Percentiles rank a stretch among this genome's conserved stretches.
These are phyloP conservation scores for Hypholoma fasciculare DNA, from an alignment of 768 basidiomycete genomes.

Conservation along the genomic window DNA sequence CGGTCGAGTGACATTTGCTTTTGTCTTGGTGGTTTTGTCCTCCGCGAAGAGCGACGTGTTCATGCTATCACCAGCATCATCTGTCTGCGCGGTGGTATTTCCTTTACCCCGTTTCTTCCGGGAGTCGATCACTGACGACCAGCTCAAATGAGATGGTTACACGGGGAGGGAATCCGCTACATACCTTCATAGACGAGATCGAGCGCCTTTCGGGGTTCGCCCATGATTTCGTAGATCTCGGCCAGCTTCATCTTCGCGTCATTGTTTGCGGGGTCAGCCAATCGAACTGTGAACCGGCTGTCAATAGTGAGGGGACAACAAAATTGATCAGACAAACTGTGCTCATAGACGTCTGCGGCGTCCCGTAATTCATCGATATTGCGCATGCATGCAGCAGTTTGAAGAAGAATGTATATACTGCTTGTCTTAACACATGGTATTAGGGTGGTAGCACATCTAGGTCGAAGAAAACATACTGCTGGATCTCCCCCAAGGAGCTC, in stretches of 20 bases:
- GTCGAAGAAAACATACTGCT: constrained; percentile 46
- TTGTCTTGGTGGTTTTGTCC: constrained; percentile 40
- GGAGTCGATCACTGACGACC: constrained; percentile 53
- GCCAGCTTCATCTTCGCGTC: constrained; percentile 91
- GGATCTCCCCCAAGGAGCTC: constrained; percentile 75
- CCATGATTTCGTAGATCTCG: constrained; percentile 83
- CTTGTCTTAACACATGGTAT: constrained; percentile 54
- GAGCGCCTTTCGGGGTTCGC: constrained; percentile 78
- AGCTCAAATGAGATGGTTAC: not conserved
- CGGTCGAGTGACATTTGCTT: constrained; percentile 33
- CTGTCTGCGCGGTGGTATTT: constrained; percentile 6
- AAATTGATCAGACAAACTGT: constrained; percentile 48
- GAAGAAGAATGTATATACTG: constrained; percentile 66
- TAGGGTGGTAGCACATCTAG: not conserved
- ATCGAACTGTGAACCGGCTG: constrained; percentile 53
- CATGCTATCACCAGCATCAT: constrained; percentile 14
- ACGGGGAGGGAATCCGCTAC: constrained; percentile 3
- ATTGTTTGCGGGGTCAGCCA: constrained; percentile 70
- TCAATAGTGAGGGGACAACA: not conserved
- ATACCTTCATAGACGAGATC: constrained; percentile 83
- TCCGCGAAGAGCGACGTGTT: constrained; percentile 66
- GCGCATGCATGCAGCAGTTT: constrained; percentile 81
- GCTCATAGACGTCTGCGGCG: constrained; percentile 82
- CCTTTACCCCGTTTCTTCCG: constrained; percentile 47
- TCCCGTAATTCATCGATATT: constrained; percentile 73